phyloP scores from a whole-genome alignment of 495 filamentous ascomycete genomes.

The Penicillium herquei region DNA sequence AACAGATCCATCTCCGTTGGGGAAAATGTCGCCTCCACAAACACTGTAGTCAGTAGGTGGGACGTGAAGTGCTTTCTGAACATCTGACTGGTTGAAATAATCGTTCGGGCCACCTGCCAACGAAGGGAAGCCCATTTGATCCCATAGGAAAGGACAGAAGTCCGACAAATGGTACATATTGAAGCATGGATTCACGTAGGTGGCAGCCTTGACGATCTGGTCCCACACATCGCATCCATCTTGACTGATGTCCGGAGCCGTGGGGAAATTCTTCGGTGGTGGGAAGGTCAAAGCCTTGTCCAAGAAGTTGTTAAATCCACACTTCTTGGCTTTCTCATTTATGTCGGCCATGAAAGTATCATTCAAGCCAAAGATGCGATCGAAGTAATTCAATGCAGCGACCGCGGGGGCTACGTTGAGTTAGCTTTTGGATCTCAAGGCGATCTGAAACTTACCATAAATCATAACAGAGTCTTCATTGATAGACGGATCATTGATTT shows the following conservation, averaged over 20 bases:
- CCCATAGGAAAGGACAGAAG: conserved; percentile 71
- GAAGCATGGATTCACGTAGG: conserved; percentile 73
- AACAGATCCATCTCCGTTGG: conserved; percentile 45
- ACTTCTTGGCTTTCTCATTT: conserved; percentile 52
- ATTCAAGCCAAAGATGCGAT: conserved; percentile 62
- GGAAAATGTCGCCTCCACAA: conserved; percentile 60
- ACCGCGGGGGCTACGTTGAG: conserved; percentile 53
- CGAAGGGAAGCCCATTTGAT: conserved; percentile 72
- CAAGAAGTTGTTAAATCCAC: conserved; percentile 65
- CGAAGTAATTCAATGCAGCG: conserved; percentile 62
- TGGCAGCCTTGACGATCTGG: conserved; percentile 54
- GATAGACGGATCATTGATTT: conserved; percentile 69
- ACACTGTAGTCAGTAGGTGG: conserved; percentile 60
- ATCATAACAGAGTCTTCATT: conserved; percentile 45
- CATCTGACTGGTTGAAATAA: conserved; percentile 79
- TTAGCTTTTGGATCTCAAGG: background rate
- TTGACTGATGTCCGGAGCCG: conserved; percentile 22
- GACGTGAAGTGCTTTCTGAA: conserved; percentile 71
- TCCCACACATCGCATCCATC: conserved; percentile 57
- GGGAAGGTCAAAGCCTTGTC: conserved; percentile 65
- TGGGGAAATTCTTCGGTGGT: conserved; percentile 58
- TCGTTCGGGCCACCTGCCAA: conserved; percentile 53
- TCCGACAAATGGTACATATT: conserved; percentile 73
- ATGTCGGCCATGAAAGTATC: conserved; percentile 60
- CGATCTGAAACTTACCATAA: conserved; percentile 21